Percentiles rank a stretch among this genome's conserved stretches.
Evolutionary conservation across 805 yeast species (phyloP).

Genomic region (Wickerhamiella azyma): DNA sequence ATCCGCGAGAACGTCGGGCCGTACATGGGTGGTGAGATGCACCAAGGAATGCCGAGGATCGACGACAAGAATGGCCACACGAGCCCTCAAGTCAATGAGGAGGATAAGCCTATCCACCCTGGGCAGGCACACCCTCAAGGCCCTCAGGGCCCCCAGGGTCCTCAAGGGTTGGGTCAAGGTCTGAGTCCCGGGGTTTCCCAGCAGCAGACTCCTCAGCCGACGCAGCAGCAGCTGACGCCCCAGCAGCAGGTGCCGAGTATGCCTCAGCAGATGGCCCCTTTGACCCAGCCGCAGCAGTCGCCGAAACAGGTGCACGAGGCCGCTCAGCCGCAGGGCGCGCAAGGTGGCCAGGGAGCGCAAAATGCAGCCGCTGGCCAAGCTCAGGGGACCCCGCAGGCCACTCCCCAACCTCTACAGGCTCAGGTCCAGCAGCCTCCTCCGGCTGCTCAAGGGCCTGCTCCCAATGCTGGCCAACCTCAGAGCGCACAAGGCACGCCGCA

Average conservation of each 20-base stretch:
- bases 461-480: too few relatives aligned
- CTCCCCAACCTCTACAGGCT: constrained; percentile 3
- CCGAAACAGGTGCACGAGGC: not conserved
- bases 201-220: not conserved
- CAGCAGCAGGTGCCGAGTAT: not conserved
- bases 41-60: constrained; percentile 6
- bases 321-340: not conserved
- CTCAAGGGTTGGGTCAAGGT: too few relatives aligned
- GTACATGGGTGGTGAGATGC: constrained; percentile 5
- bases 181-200: too few relatives aligned
- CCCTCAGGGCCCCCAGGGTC: constrained; percentile 8
- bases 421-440: constrained; percentile 2
- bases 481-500: too few relatives aligned
- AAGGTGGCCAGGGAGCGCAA: too few relatives aligned
- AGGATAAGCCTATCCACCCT: constrained; percentile 6
- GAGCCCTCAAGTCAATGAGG: not conserved
- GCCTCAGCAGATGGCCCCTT: not conserved
- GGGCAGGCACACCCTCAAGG: constrained; percentile 15
- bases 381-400: not conserved
- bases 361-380: too few relatives aligned
- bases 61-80: constrained; percentile 1
- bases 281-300: not conserved
- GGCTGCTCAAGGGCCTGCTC: not conserved
- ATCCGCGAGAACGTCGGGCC: constrained; percentile 15
- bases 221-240: constrained; percentile 2